Base-by-base conservation (phyloP, 495 filamentous ascomycete genomes). In the Pyrenopolyporus hunteri region DNA sequence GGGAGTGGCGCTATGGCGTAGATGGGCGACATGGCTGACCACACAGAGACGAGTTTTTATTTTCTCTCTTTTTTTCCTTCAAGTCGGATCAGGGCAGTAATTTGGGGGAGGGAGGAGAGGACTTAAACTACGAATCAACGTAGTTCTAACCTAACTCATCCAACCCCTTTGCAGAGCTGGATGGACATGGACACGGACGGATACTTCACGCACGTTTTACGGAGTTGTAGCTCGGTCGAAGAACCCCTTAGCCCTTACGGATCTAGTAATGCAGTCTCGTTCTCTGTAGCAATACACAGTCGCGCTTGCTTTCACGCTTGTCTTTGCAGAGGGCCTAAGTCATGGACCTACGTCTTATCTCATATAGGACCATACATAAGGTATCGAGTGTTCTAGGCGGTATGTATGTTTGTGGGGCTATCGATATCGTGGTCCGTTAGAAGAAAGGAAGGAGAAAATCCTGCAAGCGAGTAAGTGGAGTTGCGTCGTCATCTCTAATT, bases 401-500 rank as follows among this genome's bases (percentile, higher is more conserved):
- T n/a, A n/a, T n/a, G 2, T 13, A 33, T 33, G 11, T 9, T 33
- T 33, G 4, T 33, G n/a, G 16, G 1, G 13, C 13, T 16, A 26
- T 17, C 31, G 8, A 35, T 45, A 56, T 45, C 31, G n/a, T 22
- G 16, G 32, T 17, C 32, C 25, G 25, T 20, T 22, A 23, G 11
- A n/a, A 22, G 26, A 11, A 7, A 7, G 35, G 23, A 8, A 39
- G 20, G 26, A 32, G 11, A 28, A 45, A 19, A 29, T n/a, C 16
- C 6, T 32, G 19, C 1, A 53, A 23, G 16, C 14, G 33, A 16
- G 11, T 53, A 31, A 33, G 61, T 59, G 54, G 61, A 31, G 25
- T 54, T 11, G 26, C 33, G 40, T 64, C 60, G 61, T 64, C 54
- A 64, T 59, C 48, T 49, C 43, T 43, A 47, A 46, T 53, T 35